phyloP scores from a whole-genome alignment of 176 grass and related monocot genomes.

The Tuctoria greenei region DNA sequence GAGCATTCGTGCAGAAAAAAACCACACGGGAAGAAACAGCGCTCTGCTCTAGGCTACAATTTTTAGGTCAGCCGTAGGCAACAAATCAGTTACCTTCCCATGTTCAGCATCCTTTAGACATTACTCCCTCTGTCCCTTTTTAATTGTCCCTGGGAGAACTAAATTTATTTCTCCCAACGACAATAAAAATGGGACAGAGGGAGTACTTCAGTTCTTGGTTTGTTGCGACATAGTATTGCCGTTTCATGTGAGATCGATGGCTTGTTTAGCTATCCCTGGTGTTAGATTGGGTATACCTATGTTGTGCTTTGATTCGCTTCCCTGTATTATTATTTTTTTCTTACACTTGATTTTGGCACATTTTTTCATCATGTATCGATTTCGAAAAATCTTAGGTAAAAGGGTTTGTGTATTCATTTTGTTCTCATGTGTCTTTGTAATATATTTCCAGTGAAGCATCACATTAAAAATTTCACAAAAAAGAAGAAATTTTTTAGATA shows the following conservation, averaged over 20 bases:
- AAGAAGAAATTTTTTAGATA: too few species aligned
- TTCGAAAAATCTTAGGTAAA: background rate
- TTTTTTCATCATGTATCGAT: background rate
- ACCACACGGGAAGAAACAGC: constrained; percentile 9
- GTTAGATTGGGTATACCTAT: background rate
- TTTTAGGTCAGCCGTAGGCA: constrained; percentile 43
- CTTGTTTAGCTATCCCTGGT: background rate
- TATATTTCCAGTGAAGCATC: too few species aligned
- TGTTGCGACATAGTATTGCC: background rate
- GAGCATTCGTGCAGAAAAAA: constrained; percentile 6
- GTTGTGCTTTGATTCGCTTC: background rate
- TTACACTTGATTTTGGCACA: background rate
- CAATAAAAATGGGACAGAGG: too few species aligned
- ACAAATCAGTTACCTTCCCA: constrained; percentile 9
- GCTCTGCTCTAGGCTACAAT: constrained; percentile 34
- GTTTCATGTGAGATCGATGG: background rate
- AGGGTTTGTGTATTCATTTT: too few species aligned
- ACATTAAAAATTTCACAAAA: too few species aligned
- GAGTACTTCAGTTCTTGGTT: background rate
- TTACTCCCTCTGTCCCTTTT: too few species aligned
- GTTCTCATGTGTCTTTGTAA: too few species aligned
- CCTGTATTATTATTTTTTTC: background rate
- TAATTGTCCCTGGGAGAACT: too few species aligned
- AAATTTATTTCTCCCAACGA: too few species aligned
- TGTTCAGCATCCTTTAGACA: background rate